Evolutionary conservation across 169 alveolate species (phyloP), one percentile per base, ranked within the genome.

Genomic region (Cryptosporidium tyzzeri): DNA sequence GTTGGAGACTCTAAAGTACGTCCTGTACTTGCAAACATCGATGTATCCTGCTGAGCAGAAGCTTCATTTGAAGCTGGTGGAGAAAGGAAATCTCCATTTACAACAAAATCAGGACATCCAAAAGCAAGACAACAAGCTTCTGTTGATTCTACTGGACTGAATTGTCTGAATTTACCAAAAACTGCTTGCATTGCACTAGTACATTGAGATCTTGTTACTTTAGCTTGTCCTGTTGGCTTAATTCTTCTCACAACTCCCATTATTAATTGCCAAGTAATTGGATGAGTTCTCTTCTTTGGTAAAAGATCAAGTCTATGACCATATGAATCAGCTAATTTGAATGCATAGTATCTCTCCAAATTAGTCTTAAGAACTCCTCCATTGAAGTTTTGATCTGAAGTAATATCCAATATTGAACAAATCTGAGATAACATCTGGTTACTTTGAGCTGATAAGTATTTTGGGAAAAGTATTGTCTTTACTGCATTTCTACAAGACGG

Each of bases 401-500:
- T 80, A 14, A 80, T 80, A 67, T 80, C 89, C 44, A 80, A 45
- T 14, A 80, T 45, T 14, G 73, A 62, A 16, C 89, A 80, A 29
- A 80, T 33, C 50, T 80, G 71, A 16, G 9, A 26, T 23, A 80
- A 29, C 75, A 80, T 59, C 33, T 80, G 89, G 14, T 44, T 62
- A 26, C 89, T 80, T 31, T 80, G 89, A 35, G 80, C 61, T 9
- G 41, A 58, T 65, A 80, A 80, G 55, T 80, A 80, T 29, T 65
- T 80, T 31, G 89, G 69, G 75, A 65, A 61, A 16, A 80, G 65
- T 31, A 80, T 62, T 39, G 89, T 80, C 26, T 80, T 80, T 0
- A 80, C 29, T 23, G 80, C 89, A 62, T 80, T 80, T 62, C 89
- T 80, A 41, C 89, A 80, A 10, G 89, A 59, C 12, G 89, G 89